Percentiles rank a stretch among this genome's conserved stretches.
phyloP scores from a whole-genome alignment of 768 basidiomycete genomes.

The Tulasnella sp. region DNA sequence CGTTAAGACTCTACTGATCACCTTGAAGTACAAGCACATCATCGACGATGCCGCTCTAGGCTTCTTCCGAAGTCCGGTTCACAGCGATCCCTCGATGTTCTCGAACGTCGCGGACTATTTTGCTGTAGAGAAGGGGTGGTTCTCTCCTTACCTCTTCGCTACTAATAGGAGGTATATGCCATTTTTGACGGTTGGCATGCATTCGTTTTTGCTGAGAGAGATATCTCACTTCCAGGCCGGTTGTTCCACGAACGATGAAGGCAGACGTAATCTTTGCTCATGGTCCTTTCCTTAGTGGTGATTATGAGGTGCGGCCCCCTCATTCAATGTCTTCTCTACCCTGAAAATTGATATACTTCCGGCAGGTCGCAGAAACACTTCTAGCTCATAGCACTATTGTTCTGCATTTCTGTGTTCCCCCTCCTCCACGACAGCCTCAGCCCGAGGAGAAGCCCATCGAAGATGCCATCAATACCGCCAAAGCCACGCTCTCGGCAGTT shows the following conservation, averaged over 20 bases:
- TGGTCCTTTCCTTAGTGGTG: constrained; percentile 63
- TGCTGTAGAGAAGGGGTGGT: constrained; percentile 68
- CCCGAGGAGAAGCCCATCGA: neutral
- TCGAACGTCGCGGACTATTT: constrained; percentile 65
- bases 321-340: neutral
- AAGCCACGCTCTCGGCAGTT: constrained; percentile 18
- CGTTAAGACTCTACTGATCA: constrained; percentile 61
- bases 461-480: neutral
- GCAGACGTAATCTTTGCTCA: constrained; percentile 70
- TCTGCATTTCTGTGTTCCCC: constrained; percentile 52
- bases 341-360: constrained; percentile 53
- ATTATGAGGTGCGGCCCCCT: constrained; percentile 33
- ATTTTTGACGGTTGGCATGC: neutral
- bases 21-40: constrained; percentile 47
- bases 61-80: constrained; percentile 63
- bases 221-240: constrained; percentile 47
- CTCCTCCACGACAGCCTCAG: constrained; percentile 36
- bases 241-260: constrained; percentile 64
- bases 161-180: constrained; percentile 48
- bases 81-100: constrained; percentile 64
- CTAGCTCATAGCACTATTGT: constrained; percentile 59
- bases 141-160: constrained; percentile 67
- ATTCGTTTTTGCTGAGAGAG: constrained; percentile 1
- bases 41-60: constrained; percentile 25
- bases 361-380: constrained; percentile 60